Conservation (phyloP, 1,284 basidiomycete genomes). For the Heterobasidion occidentale region DNA sequence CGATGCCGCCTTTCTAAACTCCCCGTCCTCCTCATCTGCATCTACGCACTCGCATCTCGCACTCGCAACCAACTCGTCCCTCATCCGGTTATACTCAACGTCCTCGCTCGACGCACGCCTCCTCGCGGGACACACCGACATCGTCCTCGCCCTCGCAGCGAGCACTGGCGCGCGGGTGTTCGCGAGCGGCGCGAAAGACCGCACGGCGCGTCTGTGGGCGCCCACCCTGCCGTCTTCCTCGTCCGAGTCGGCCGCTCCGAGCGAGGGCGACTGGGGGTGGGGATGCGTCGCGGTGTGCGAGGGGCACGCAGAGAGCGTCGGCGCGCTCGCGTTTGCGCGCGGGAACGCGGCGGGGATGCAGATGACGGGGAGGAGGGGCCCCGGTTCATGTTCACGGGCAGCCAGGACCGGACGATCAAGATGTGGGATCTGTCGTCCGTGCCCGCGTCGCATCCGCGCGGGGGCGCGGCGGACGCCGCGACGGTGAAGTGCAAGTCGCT, state of each 20-base stretch:
- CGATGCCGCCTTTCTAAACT: slow-evolving; percentile 70
- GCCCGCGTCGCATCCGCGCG: slow-evolving; percentile 17
- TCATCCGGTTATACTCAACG: slow-evolving; percentile 82
- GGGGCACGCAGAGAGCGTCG: slow-evolving; percentile 93
- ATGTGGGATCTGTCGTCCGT: slow-evolving; percentile 86
- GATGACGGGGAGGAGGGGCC: background rate
- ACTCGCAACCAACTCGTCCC: slow-evolving; percentile 91
- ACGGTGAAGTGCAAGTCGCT: slow-evolving; percentile 60
- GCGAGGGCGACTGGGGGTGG: slow-evolving; percentile 45
- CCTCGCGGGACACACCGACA: slow-evolving; percentile 84
- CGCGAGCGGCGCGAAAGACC: slow-evolving; percentile 91
- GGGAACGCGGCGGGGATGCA: slow-evolving; percentile 21
- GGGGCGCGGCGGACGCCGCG: slow-evolving; percentile 12
- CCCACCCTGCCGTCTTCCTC: slow-evolving; percentile 21
- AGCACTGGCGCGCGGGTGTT: slow-evolving; percentile 65
- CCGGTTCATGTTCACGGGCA: slow-evolving; percentile 84
- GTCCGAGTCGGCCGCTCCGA: slow-evolving; percentile 1
- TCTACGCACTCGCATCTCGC: slow-evolving; percentile 69
- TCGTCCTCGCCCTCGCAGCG: slow-evolving; percentile 81
- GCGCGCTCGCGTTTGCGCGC: slow-evolving; percentile 79
- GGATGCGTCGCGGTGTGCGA: slow-evolving; percentile 82
- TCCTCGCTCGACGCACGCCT: slow-evolving; percentile 72
- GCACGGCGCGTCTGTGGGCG: slow-evolving; percentile 83
- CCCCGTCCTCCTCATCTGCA: slow-evolving; percentile 24
- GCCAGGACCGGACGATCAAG: slow-evolving; percentile 96